These are phyloP conservation scores for Cantharellus anzutake DNA, from an alignment of 768 basidiomycete species.

Conservation along the genomic window DNA sequence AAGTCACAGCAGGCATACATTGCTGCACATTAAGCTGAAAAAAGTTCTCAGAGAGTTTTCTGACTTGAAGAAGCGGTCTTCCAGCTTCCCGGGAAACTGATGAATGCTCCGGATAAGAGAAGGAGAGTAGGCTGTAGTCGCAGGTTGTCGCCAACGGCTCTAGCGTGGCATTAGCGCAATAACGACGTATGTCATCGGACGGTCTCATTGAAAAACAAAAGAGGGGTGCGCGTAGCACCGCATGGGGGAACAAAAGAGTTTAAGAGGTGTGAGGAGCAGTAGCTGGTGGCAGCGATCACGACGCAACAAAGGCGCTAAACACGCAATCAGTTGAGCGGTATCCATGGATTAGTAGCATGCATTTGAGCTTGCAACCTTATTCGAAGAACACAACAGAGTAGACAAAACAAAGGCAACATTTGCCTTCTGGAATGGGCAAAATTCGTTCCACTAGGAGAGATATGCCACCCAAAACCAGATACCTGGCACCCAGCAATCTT, in stretches of 20 bases:
- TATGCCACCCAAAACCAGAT: too few species aligned
- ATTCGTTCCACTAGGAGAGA: too few species aligned
- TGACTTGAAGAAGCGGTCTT: background rate
- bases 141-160: background rate
- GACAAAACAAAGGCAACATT: too few species aligned
- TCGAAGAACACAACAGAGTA: too few species aligned
- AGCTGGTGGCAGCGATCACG: too few species aligned
- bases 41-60: background rate
- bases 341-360: too few species aligned
- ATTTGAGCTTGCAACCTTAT: too few species aligned
- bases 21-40: background rate
- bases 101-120: background rate
- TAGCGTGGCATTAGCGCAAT: background rate
- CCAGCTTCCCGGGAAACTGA: background rate
- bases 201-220: background rate
- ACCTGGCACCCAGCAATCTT: too few species aligned
- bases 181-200: background rate
- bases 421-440: too few species aligned
- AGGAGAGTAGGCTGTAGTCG: background rate
- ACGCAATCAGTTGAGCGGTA: too few species aligned
- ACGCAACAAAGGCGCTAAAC: too few species aligned
- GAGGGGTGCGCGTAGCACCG: background rate
- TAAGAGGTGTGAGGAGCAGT: background rate
- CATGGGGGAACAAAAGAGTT: background rate
- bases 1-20: background rate